Evolutionary conservation across 164 flowering plant species (phyloP).

Genomic region (Cinnamomum micranthum): DNA sequence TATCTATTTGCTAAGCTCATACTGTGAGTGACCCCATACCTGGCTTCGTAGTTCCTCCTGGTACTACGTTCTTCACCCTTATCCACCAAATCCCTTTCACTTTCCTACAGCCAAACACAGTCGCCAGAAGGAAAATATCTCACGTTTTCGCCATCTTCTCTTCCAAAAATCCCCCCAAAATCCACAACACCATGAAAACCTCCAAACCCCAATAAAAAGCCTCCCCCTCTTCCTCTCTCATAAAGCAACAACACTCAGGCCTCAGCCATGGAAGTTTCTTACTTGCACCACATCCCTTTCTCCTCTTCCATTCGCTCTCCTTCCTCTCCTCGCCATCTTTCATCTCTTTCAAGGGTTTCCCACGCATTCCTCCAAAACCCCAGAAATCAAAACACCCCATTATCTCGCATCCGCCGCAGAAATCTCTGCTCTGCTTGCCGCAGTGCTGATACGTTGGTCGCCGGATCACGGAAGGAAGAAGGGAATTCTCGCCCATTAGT

Average conservation of each 20-base stretch:
- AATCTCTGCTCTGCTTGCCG: conserved; percentile 41
- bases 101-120: neutral
- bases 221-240: neutral
- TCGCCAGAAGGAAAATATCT: neutral
- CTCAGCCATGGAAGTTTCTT: conserved; percentile 25
- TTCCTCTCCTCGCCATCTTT: conserved; percentile 10
- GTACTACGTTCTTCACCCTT: neutral
- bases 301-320: conserved; percentile 24
- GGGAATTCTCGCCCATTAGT: conserved; percentile 23
- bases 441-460: conserved; percentile 52
- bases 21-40: neutral
- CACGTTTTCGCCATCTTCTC: neutral
- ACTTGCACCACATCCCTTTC: conserved; percentile 17
- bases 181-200: too few relatives aligned
- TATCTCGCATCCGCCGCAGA: conserved; percentile 18
- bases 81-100: neutral
- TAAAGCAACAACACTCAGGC: neutral
- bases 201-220: neutral
- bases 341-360: conserved; percentile 20
- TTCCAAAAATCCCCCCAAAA: too few relatives aligned
- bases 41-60: neutral
- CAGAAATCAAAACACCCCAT: conserved; percentile 3
- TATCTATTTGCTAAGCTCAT: neutral
- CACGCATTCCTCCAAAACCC: conserved; percentile 10
- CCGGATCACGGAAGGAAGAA: conserved; percentile 37